Base-by-base conservation (phyloP, 148 eudicot species). In the Linanthus parryae region DNA sequence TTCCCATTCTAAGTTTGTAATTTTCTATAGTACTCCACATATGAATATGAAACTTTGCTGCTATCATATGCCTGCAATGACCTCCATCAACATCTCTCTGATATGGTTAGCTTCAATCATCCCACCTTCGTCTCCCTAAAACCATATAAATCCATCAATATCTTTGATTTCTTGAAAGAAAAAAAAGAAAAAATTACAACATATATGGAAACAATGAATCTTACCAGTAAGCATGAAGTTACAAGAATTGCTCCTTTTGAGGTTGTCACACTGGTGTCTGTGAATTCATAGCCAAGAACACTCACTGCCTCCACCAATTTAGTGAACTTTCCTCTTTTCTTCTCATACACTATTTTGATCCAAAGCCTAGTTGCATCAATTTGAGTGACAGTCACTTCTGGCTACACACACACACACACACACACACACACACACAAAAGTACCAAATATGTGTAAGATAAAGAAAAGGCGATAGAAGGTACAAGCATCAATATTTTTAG, bases 161-260 rank as follows among this genome's bases (percentile, higher is more conserved):
- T 31, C 35, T 4, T 31, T 4, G 10, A 5, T 31, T 4, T 31
- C 10, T 31, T 31, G 5, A 5, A 4, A 4, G 7, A 4, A 15
- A 3, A 38, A 4, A 5, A 2, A 2, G 4, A 0, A 17, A 24
- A 4, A 4, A 0, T 41, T 13, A 7, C 45, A 28, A 27, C 4
- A 3, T 3, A 16, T 27, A 19, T 14, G 7, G 9, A 11, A 9
- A 35, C 55, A 46, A 33, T n/a, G 28, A 48, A 7, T 25, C 14
- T 59, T 51, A 92, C 99, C 99, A 73, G 80, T 49, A 79, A 68
- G 55, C 70, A 75, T 27, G 81, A 70, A 57, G 83, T 75, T 28
- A 92, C 33, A 30, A 84, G 80, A 53, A 79, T 58, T 20, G 82
- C 87, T 48, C 88, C 96, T 62, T 51, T 70, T 28, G 78, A 64